Evolutionary conservation across 352 stramenopile species (phyloP).

Genomic region (Globisporangium nodosum): DNA sequence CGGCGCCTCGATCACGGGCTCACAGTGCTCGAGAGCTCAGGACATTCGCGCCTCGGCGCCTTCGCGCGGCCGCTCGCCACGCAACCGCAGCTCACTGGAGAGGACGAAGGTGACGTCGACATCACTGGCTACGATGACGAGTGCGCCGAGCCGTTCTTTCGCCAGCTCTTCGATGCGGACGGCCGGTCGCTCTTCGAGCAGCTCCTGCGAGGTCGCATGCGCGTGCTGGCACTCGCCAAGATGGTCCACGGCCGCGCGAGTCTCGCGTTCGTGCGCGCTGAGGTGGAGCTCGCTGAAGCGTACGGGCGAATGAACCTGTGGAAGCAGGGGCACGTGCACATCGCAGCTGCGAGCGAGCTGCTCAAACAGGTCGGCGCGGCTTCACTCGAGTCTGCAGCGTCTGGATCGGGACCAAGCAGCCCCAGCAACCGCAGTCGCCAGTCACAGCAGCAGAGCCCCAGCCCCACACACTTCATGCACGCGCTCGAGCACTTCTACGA

Average conservation of each 20-base stretch:
- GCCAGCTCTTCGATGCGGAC: constrained; percentile 55
- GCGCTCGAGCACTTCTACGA: constrained; percentile 22
- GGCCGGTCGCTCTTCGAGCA: constrained; percentile 54
- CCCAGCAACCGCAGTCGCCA: background rate
- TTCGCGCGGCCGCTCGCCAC: constrained; percentile 48
- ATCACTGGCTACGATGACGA: constrained; percentile 17
- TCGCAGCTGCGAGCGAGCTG: constrained; percentile 25
- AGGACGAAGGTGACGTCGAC: constrained; percentile 1
- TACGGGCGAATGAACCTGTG: constrained; percentile 60
- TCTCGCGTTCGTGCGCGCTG: constrained; percentile 30
- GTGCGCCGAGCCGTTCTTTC: constrained; percentile 47
- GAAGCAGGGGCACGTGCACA: constrained; percentile 60
- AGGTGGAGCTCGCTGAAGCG: constrained; percentile 48
- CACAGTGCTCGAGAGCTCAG: constrained; percentile 60
- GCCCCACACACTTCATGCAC: background rate
- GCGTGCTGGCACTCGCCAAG: constrained; percentile 46
- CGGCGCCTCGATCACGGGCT: constrained; percentile 37
- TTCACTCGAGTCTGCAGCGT: background rate
- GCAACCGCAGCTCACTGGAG: constrained; percentile 3
- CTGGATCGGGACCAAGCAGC: background rate
- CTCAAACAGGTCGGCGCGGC: constrained; percentile 25
- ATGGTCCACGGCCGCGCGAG: constrained; percentile 34
- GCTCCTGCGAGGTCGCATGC: constrained; percentile 49
- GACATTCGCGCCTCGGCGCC: constrained; percentile 42
- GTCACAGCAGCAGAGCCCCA: background rate